Evolutionary conservation across 148 eudicot genomes (phyloP).

Genomic region (Cornus florida): DNA sequence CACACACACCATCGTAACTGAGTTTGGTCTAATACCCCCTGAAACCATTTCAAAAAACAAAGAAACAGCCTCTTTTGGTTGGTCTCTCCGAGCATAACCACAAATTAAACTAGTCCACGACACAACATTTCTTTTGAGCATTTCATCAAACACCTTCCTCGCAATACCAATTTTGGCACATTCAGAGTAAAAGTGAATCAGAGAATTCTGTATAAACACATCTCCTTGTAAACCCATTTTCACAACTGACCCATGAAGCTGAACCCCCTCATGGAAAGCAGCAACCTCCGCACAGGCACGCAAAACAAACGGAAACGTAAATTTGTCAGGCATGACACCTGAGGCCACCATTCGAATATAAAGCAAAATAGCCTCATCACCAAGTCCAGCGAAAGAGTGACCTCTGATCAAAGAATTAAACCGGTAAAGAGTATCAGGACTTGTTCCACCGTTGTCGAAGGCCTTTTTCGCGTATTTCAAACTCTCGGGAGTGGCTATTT

Average conservation of each 20-base stretch:
- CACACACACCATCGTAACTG: constrained; percentile 33
- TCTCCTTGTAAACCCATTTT: constrained; percentile 32
- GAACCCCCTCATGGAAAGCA: constrained; percentile 25
- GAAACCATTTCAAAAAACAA: constrained; percentile 35
- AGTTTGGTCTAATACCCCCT: constrained; percentile 28
- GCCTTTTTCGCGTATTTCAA: constrained; percentile 29
- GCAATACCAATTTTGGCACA: constrained; percentile 29
- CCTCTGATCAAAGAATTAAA: constrained; percentile 41
- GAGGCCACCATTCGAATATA: constrained; percentile 16
- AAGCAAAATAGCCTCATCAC: constrained; percentile 24
- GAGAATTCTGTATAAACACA: constrained; percentile 29
- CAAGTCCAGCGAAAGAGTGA: constrained; percentile 19
- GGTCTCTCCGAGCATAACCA: constrained; percentile 29
- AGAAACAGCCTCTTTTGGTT: constrained; percentile 24
- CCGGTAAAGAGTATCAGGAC: constrained; percentile 9
- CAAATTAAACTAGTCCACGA: constrained; percentile 44
- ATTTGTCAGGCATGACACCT: constrained; percentile 31
- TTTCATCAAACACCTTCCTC: constrained; percentile 35
- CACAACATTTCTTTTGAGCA: constrained; percentile 35
- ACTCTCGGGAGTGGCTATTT: constrained; percentile 34
- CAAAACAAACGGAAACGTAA: constrained; percentile 29
- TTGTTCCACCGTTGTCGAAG: constrained; percentile 1
- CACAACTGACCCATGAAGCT: constrained; percentile 31
- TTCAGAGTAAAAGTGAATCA: constrained; percentile 34
- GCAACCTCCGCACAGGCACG: constrained; percentile 30